A percentile compares a stretch with the other conserved stretches of the same genome.
These are phyloP conservation scores for Sarocladium brachiariae DNA, from an alignment of 2,329 filamentous ascomycete genomes.

Conservation along the genomic window DNA sequence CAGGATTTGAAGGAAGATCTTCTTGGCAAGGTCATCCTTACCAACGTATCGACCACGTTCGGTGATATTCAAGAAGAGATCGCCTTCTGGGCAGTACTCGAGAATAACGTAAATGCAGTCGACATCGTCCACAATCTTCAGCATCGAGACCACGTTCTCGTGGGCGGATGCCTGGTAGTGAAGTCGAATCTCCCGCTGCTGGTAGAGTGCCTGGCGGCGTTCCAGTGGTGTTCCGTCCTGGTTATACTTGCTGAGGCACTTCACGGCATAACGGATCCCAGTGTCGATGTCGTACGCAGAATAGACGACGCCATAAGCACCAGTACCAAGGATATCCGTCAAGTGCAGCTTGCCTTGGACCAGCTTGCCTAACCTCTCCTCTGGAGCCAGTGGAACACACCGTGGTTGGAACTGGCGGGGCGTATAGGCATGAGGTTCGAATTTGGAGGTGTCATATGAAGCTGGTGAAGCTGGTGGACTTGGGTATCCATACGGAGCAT, in stretches of 20 bases:
- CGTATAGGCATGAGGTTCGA: conserved; percentile 15
- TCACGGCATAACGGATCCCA: conserved; percentile 82
- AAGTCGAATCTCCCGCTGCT: conserved; percentile 85
- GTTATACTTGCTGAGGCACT: conserved; percentile 91
- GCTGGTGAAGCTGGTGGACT: conserved; percentile 51
- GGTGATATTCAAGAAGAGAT: conserved; percentile 96
- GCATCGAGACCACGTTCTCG: conserved; percentile 86
- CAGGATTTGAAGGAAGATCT: conserved; percentile 88
- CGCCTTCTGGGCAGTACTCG: conserved; percentile 94
- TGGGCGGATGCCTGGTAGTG: conserved; percentile 87
- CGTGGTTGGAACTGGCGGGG: conserved; percentile 29
- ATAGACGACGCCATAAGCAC: conserved; percentile 96
- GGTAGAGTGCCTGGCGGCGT: conserved; percentile 78
- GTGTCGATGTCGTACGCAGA: conserved; percentile 78
- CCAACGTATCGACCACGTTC: conserved; percentile 89
- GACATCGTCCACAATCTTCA: conserved; percentile 83
- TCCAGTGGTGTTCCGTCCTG: conserved; percentile 65
- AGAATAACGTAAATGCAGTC: conserved; percentile 96
- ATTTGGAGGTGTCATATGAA: conserved; percentile 44
- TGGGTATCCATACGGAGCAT: conserved; percentile 48
- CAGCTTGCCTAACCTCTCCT: conserved; percentile 79
- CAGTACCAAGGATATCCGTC: conserved; percentile 79
- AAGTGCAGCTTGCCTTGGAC: conserved; percentile 79
- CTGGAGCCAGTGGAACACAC: conserved; percentile 58
- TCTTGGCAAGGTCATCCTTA: conserved; percentile 81